Conservation (phyloP, 2,329 filamentous ascomycete genomes). For the Pestalotiopsis sp. region DNA sequence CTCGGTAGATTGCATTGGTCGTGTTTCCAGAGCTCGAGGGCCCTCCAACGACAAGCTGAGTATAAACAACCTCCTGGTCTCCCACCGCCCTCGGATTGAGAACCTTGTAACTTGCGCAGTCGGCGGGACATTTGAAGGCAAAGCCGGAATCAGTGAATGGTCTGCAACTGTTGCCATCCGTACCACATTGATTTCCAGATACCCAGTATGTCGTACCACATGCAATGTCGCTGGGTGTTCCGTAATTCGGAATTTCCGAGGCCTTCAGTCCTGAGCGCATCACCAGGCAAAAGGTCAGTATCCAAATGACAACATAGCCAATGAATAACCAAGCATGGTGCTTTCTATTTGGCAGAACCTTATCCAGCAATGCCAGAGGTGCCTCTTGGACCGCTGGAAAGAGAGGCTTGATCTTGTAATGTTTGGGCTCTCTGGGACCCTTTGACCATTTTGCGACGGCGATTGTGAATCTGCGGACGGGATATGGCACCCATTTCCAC, state of each 20-base stretch:
- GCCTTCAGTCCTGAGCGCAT: constrained; percentile 63
- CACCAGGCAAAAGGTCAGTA: constrained; percentile 70
- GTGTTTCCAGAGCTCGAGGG: constrained; percentile 46
- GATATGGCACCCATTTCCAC: constrained; percentile 63
- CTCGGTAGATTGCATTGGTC: constrained; percentile 70
- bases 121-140: constrained; percentile 75
- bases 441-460: constrained; percentile 51
- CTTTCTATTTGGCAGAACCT: constrained; percentile 59
- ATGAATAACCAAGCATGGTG: constrained; percentile 63
- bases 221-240: constrained; percentile 64
- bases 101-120: constrained; percentile 66
- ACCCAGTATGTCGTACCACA: constrained; percentile 75
- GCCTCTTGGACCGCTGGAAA: constrained; percentile 69
- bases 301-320: constrained; percentile 67
- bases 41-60: constrained; percentile 70
- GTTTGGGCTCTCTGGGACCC: constrained; percentile 57
- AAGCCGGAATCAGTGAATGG: constrained; percentile 73
- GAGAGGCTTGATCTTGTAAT: constrained; percentile 58
- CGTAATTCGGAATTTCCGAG: constrained; percentile 69
- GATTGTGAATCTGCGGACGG: constrained; percentile 48
- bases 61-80: constrained; percentile 66
- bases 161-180: constrained; percentile 75
- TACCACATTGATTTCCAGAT: constrained; percentile 70
- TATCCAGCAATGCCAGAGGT: constrained; percentile 66
- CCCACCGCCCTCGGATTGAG: constrained; percentile 78